These are phyloP conservation scores for Citrullus mucosospermus DNA, from an alignment of 306 rosid genomes.

Conservation along the genomic window DNA sequence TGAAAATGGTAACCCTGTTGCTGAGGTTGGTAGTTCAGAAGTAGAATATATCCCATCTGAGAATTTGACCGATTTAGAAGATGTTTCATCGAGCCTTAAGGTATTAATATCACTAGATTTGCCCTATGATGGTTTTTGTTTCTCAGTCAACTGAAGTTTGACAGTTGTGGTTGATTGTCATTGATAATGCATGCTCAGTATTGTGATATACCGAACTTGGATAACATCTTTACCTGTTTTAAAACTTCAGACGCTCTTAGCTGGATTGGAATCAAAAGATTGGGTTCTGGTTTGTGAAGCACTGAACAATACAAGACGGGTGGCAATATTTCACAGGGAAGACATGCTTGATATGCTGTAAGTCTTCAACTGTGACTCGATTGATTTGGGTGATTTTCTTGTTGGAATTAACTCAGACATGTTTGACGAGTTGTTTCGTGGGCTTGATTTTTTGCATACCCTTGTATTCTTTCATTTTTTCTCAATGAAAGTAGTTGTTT, in stretches of 20 bases:
- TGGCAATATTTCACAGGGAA: slow-evolving; percentile 72
- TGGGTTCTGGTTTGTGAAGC: slow-evolving; percentile 82
- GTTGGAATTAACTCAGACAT: not conserved
- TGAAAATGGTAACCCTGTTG: slow-evolving; percentile 27
- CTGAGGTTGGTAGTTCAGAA: slow-evolving; percentile 49
- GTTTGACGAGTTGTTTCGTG: not conserved
- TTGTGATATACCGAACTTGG: not conserved
- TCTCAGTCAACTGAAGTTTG: not conserved
- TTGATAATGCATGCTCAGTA: not conserved
- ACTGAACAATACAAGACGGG: slow-evolving; percentile 68
- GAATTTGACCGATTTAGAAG: slow-evolving; percentile 70
- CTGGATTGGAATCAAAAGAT: slow-evolving; percentile 74
- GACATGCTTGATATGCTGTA: slow-evolving; percentile 62
- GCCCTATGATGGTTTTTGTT: not conserved
- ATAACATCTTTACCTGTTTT: slow-evolving; percentile 10
- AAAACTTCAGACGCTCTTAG: slow-evolving; percentile 55
- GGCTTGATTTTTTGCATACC: too few species aligned
- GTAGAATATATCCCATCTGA: slow-evolving; percentile 84
- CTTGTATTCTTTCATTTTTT: too few species aligned
- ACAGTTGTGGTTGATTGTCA: not conserved
- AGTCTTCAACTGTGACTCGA: slow-evolving; percentile 25
- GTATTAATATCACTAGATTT: slow-evolving; percentile 23
- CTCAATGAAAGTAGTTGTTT: too few species aligned
- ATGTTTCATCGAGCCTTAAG: slow-evolving; percentile 54
- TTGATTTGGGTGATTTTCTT: not conserved